Conservation (phyloP, 345 rosid species). For the Pugionium dolabratum region DNA sequence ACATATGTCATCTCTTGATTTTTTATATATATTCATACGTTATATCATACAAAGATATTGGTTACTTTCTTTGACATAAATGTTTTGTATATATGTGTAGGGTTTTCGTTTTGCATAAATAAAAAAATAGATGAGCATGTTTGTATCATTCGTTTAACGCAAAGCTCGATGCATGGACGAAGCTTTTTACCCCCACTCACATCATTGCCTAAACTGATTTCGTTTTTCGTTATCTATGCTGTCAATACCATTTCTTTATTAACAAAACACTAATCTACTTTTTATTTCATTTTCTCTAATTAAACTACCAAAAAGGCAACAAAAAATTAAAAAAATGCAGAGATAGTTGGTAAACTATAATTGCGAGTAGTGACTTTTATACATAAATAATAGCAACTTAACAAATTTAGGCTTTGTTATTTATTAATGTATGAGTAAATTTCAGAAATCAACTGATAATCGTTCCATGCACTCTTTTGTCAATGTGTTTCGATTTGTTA, state of each 20-base stretch:
- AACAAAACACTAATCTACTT: background rate
- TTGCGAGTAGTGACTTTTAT: constrained; percentile 38
- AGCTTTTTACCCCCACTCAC: constrained; percentile 34
- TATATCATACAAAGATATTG: too few relatives aligned
- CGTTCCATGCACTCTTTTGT: background rate
- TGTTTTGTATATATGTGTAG: background rate
- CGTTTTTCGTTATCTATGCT: constrained; percentile 11
- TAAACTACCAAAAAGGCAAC: constrained; percentile 23
- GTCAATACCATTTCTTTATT: background rate
- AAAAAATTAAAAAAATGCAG: constrained; percentile 18
- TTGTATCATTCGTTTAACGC: constrained; percentile 29
- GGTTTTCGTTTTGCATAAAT: background rate
- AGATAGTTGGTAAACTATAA: constrained; percentile 38
- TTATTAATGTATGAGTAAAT: constrained; percentile 7
- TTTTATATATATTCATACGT: too few relatives aligned
- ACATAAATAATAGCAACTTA: constrained; percentile 12
- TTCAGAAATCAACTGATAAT: constrained; percentile 11
- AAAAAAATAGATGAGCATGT: constrained; percentile 4
- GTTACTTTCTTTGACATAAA: too few relatives aligned
- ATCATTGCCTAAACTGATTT: constrained; percentile 33
- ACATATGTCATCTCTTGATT: too few relatives aligned
- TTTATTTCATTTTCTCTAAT: constrained; percentile 3
- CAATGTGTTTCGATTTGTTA: constrained; percentile 13
- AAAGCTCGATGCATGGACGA: constrained; percentile 41
- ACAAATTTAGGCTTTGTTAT: constrained; percentile 10